Percentiles rank a stretch among this genome's conserved stretches.
These are phyloP conservation scores for Coleophoma cylindrospora DNA, from an alignment of 2,329 filamentous ascomycete genomes.

Conservation along the genomic window DNA sequence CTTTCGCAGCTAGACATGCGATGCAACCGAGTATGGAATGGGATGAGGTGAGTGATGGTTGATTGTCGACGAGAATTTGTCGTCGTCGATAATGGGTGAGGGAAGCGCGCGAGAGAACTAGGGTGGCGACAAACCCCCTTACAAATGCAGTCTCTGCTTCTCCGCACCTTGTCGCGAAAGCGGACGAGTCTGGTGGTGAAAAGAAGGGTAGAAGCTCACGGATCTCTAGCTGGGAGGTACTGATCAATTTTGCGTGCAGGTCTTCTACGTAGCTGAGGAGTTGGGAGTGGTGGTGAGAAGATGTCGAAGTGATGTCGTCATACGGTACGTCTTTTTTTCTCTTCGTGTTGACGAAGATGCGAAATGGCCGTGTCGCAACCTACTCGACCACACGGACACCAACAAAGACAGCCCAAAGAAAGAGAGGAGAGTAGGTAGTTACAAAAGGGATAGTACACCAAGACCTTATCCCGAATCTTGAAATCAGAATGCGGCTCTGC, in stretches of 20 bases:
- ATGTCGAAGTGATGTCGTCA: background rate
- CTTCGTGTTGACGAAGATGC: background rate
- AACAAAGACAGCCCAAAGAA: background rate
- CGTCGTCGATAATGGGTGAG: background rate
- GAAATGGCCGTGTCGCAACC: background rate
- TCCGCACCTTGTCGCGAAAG: background rate
- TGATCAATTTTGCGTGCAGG: background rate
- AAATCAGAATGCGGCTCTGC: background rate
- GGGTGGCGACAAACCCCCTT: conserved; percentile 1
- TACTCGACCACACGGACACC: background rate
- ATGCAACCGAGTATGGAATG: background rate
- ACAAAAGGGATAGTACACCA: background rate
- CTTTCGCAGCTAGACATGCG: background rate
- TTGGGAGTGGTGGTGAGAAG: background rate
- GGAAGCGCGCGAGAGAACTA: background rate
- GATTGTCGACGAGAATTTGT: background rate
- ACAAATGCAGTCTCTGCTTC: conserved; percentile 1
- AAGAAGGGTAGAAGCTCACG: background rate
- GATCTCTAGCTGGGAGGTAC: background rate
- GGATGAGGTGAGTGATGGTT: background rate
- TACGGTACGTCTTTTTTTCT: background rate
- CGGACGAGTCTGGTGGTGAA: background rate
- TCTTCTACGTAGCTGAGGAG: background rate
- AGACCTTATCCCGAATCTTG: background rate
- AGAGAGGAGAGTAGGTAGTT: background rate